A percentile compares a stretch with the other conserved stretches of the same genome.
Evolutionary conservation across 2,329 filamentous ascomycete species (phyloP).

Genomic region (Davidsoniella neocaledoniae): DNA sequence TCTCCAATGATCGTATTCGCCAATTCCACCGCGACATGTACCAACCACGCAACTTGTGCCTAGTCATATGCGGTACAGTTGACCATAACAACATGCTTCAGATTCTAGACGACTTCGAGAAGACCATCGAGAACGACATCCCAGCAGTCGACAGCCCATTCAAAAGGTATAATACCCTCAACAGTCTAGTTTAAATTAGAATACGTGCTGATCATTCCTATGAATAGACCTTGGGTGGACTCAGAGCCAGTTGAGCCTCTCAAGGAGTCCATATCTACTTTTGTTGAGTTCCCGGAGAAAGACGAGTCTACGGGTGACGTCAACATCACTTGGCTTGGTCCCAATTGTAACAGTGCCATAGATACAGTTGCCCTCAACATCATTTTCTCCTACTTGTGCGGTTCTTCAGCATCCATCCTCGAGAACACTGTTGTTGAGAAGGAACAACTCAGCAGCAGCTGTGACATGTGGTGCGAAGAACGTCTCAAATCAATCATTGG

Average conservation of each 20-base stretch:
- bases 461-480: constrained; percentile 63
- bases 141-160: constrained; percentile 61
- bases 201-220: background rate
- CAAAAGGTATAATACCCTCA: constrained; percentile 31
- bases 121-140: constrained; percentile 67
- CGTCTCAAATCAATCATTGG: constrained; percentile 71
- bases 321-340: constrained; percentile 72
- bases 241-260: constrained; percentile 63
- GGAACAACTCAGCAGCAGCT: constrained; percentile 76
- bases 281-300: constrained; percentile 84
- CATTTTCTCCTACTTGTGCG: constrained; percentile 71
- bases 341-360: constrained; percentile 55
- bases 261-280: constrained; percentile 55
- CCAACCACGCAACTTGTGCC: constrained; percentile 83
- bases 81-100: constrained; percentile 64
- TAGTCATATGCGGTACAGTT: constrained; percentile 83
- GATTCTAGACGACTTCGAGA: constrained; percentile 77
- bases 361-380: constrained; percentile 60
- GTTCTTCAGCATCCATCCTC: constrained; percentile 79
- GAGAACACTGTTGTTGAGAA: constrained; percentile 88
- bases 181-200: no score
- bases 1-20: constrained; percentile 83
- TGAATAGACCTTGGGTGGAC: constrained; percentile 60
- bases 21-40: constrained; percentile 95
- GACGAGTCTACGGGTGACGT: constrained; percentile 89